Conservation (phyloP, 1,284 basidiomycete genomes). For the Spongispora temasekensis region DNA sequence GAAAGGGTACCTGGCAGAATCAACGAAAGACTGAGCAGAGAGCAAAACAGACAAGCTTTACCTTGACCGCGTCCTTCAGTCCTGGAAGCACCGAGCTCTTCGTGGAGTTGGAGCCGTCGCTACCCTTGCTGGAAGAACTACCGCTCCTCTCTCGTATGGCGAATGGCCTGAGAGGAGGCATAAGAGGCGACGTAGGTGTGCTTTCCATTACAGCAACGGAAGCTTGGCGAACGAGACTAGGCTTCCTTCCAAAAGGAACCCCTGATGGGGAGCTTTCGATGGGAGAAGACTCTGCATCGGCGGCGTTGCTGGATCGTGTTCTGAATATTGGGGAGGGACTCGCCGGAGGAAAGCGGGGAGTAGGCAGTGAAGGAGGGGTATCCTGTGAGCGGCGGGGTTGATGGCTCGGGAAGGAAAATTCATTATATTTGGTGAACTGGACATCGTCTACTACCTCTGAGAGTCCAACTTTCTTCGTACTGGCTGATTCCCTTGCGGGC, state of each 20-base stretch:
- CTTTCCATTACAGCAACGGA: conserved; percentile 49
- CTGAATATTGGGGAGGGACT: conserved; percentile 42
- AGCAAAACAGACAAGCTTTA: conserved; percentile 26
- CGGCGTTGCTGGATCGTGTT: conserved; percentile 52
- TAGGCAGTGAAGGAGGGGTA: conserved; percentile 37
- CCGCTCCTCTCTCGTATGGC: conserved; percentile 49
- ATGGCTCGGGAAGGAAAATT: conserved; percentile 54
- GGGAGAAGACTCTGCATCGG: conserved; percentile 37
- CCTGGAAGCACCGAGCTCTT: conserved; percentile 51
- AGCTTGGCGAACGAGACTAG: conserved; percentile 47
- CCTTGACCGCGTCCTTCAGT: conserved; percentile 74
- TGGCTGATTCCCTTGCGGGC: conserved; percentile 25
- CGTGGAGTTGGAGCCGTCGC: conserved; percentile 27
- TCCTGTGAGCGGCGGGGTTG: conserved; percentile 49
- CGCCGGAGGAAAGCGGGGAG: conserved; percentile 35
- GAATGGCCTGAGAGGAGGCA: conserved; percentile 49
- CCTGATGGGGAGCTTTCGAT: conserved; percentile 16
- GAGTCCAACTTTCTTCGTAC: conserved; percentile 16
- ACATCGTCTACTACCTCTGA: conserved; percentile 40
- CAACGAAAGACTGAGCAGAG: conserved; percentile 1
- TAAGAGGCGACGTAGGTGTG: conserved; percentile 28
- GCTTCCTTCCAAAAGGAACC: conserved; percentile 30
- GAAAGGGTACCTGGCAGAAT: conserved; percentile 54
- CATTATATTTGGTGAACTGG: conserved; percentile 47
- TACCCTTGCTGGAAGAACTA: conserved; percentile 46